Evolutionary conservation across 805 yeast species (phyloP), one percentile per base, ranked within the genome.

Genomic region (Monosporozyma unispora): DNA sequence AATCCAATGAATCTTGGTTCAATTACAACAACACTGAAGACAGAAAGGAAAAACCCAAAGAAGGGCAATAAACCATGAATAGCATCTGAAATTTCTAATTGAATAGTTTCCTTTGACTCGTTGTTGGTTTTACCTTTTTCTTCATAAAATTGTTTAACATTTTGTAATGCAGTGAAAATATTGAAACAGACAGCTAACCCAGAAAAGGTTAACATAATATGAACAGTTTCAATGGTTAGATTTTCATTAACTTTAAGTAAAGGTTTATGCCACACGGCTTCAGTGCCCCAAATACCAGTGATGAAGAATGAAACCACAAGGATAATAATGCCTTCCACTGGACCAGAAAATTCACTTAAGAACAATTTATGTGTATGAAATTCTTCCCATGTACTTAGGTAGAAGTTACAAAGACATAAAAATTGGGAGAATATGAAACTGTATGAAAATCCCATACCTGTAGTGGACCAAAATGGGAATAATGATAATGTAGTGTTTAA

Each of bases 331-430:
- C 98, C 98, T 68, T 90, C 98, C 3, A 91, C 98, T 0, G 98
- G 98, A 0, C 98, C 98, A 18, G 93, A 84, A 60, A 87, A 84
- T 55, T 77, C 82, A 37, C 93, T 81, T 48, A 90, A 71, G 64
- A 76, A 90, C 48, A 90, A 71, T 46, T 81, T 83, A 58, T 89
- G 95, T 1, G 98, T 90, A 62, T 89, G 93, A 66, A 78, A 90
- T 64, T 90, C 96, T 69, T 90, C 98, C 98, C 98, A 90, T 0
- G 98, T 90, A 39, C 95, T 83, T 46, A 87, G 64, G 64, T 90
- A 90, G 66, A 90, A 91, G 66, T 91, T 91, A 54, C 85, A 79
- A 48, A 87, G 74, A 35, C 50, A 48, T 3, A 85, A 84, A 62
- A 85, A 82, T 58, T 86, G 90, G 2, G 88, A 70, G 39, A 86